A percentile compares a stretch with the other conserved stretches of the same genome.
phyloP scores from a whole-genome alignment of 306 rosid species.

The Cicer arietinum region DNA sequence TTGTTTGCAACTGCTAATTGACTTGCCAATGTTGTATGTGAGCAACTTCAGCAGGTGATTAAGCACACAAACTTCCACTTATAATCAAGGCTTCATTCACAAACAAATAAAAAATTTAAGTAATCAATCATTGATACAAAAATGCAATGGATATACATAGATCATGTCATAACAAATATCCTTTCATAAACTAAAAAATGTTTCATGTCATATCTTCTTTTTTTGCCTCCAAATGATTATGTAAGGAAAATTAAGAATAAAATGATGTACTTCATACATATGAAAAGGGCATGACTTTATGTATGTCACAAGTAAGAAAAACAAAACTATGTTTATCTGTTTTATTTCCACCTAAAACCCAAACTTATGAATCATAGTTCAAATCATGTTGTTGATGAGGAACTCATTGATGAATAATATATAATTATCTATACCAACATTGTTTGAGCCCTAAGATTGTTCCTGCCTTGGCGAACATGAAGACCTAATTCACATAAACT shows the following conservation, averaged over 20 bases:
- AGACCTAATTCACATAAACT: not conserved
- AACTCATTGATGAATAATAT: not conserved
- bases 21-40: constrained; percentile 20
- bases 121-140: not conserved
- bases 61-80: constrained; percentile 25
- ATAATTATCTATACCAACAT: not conserved
- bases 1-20: constrained; percentile 43
- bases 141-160: constrained; percentile 9
- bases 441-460: not conserved
- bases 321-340: constrained; percentile 8
- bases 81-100: no score
- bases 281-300: not conserved
- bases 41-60: constrained; percentile 47
- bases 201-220: not conserved
- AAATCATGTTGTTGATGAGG: not conserved
- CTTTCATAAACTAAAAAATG: not conserved
- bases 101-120: no score
- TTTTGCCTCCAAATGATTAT: not conserved
- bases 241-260: not conserved
- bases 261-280: not conserved
- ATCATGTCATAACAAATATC: not conserved
- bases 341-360: not conserved
- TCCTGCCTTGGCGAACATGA: not conserved
- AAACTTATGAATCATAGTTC: not conserved
- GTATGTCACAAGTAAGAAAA: not conserved